Evolutionary conservation across 148 eudicot species (phyloP).

Genomic region (Beta vulgaris): DNA sequence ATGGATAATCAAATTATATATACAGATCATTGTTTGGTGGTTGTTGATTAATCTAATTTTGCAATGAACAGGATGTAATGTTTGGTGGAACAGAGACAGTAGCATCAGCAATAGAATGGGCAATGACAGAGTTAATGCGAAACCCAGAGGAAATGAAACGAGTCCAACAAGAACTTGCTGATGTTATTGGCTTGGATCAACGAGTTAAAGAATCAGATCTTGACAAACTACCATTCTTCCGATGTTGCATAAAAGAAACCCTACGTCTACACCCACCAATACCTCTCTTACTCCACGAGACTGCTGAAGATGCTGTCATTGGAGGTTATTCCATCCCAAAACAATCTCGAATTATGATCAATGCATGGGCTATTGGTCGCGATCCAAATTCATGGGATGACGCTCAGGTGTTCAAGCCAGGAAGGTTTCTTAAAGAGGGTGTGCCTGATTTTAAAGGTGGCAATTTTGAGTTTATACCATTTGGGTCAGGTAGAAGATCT

Average conservation of each 20-base stretch:
- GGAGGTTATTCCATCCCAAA: conserved; percentile 53
- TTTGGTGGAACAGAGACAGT: conserved; percentile 87
- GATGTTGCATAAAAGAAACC: conserved; percentile 55
- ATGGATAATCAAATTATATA: no score
- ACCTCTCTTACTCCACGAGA: conserved; percentile 70
- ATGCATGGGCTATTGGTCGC: conserved; percentile 55
- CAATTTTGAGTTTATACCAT: conserved; percentile 63
- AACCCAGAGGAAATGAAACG: conserved; percentile 55
- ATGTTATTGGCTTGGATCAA: conserved; percentile 46
- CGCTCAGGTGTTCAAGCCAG: conserved; percentile 45
- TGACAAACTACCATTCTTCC: conserved; percentile 53
- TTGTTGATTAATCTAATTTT: no score
- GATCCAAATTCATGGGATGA: conserved; percentile 53
- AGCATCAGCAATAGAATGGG: conserved; percentile 86
- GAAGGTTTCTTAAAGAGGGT: conserved; percentile 45
- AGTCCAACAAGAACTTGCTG: conserved; percentile 63
- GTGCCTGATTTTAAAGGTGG: conserved; percentile 64
- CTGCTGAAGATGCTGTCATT: conserved; percentile 44
- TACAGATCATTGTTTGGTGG: no score
- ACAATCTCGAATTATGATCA: conserved; percentile 53
- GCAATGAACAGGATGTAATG: conserved; percentile 63
- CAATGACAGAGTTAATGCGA: conserved; percentile 56
- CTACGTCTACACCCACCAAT: conserved; percentile 78
- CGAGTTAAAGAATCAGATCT: conserved; percentile 62
- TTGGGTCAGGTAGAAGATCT: conserved; percentile 77